Conservation (phyloP, 768 basidiomycete genomes). For the Brasilioporus rufonigricans region DNA sequence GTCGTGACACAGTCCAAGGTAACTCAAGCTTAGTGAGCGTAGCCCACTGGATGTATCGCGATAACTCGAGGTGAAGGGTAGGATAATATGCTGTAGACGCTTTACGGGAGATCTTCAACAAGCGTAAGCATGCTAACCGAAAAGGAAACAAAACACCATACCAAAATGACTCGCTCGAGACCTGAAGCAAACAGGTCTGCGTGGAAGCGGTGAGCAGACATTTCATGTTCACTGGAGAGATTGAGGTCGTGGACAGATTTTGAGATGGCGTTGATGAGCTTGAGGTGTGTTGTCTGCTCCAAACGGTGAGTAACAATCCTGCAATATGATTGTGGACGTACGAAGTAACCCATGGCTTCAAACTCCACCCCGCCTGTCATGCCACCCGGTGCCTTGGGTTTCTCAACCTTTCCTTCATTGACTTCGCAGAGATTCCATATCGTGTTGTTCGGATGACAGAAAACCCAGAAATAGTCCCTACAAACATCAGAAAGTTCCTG, state of each 20-base stretch:
- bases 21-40: constrained; percentile 67
- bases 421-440: constrained; percentile 86
- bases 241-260: constrained; percentile 62
- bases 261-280: constrained; percentile 79
- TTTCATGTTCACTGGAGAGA: constrained; percentile 63
- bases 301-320: constrained; percentile 7
- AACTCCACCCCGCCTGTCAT: constrained; percentile 99
- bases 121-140: not conserved
- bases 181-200: constrained; percentile 87
- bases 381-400: constrained; percentile 90
- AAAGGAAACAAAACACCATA: constrained; percentile 36
- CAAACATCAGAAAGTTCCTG: constrained; percentile 87
- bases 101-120: constrained; percentile 81
- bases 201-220: constrained; percentile 83
- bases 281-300: constrained; percentile 80
- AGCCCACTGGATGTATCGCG: constrained; percentile 77
- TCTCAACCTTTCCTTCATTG: constrained; percentile 82
- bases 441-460: constrained; percentile 92
- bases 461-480: constrained; percentile 94
- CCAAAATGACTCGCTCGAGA: constrained; percentile 85
- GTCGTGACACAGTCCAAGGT: constrained; percentile 76
- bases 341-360: constrained; percentile 95
- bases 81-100: constrained; percentile 95
- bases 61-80: constrained; percentile 88
- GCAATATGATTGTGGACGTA: constrained; percentile 40